Conservation (phyloP, 257 asterid species). For the Catharanthus roseus region DNA sequence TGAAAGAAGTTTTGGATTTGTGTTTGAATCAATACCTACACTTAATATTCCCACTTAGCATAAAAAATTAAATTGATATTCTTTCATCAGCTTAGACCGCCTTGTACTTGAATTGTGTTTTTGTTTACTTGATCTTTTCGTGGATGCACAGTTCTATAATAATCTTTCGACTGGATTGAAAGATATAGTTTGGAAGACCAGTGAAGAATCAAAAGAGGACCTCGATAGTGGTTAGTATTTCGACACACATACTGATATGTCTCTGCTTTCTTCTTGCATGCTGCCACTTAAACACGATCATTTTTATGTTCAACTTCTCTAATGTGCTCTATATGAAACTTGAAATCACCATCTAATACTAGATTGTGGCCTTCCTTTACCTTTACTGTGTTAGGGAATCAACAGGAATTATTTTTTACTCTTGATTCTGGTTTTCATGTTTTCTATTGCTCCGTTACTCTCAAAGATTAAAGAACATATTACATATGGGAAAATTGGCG, state of each 20-base stretch:
- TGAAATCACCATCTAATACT: neutral
- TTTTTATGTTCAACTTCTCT: neutral
- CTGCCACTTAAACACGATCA: neutral
- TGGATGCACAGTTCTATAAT: constrained; percentile 61
- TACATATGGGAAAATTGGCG: neutral
- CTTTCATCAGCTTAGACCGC: neutral
- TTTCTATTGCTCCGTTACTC: neutral
- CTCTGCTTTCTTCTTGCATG: neutral
- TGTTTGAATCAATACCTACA: neutral
- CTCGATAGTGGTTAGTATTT: constrained; percentile 35
- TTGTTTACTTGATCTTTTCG: neutral
- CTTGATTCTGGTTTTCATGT: neutral
- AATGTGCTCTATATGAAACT: constrained; percentile 4
- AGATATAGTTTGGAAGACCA: constrained; percentile 82
- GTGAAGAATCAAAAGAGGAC: constrained; percentile 50
- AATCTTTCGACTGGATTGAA: constrained; percentile 83
- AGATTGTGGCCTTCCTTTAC: neutral
- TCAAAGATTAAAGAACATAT: neutral
- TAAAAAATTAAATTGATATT: neutral
- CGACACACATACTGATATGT: neutral
- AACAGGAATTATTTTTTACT: neutral
- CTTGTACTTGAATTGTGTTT: neutral
- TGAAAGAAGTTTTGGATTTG: neutral
- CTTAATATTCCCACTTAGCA: neutral
- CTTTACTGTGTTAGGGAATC: too few species aligned